Percentiles rank a stretch among this genome's conserved stretches.
phyloP scores from a whole-genome alignment of 345 rosid genomes.

The Luvunga scandens region DNA sequence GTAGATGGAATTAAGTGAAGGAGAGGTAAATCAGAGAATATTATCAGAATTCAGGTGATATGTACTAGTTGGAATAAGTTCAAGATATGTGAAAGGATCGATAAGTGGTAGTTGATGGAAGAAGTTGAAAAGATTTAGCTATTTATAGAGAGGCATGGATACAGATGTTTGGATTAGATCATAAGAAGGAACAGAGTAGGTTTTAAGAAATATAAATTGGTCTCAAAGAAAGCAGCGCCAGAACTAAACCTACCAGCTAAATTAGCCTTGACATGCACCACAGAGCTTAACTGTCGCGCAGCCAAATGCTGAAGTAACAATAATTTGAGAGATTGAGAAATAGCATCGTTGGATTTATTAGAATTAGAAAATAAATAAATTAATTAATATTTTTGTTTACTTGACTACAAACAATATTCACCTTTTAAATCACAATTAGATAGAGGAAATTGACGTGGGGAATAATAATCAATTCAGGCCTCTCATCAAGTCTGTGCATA shows the following conservation, averaged over 20 bases:
- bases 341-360: too few species aligned
- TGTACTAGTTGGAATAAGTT: too few species aligned
- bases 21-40: too few species aligned
- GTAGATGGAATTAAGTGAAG: too few species aligned
- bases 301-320: not conserved
- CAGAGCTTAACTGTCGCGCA: not conserved
- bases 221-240: not conserved
- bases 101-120: not conserved
- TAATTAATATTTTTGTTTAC: too few species aligned
- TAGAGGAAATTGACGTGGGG: not conserved
- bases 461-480: conserved; percentile 1
- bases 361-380: too few species aligned
- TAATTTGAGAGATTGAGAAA: too few species aligned
- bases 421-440: not conserved
- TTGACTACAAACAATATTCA: too few species aligned
- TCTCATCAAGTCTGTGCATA: not conserved
- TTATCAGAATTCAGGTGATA: too few species aligned
- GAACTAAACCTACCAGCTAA: too few species aligned
- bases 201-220: not conserved
- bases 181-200: not conserved
- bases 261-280: not conserved
- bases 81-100: too few species aligned
- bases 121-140: not conserved
- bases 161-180: not conserved
- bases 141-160: not conserved